Base-by-base conservation (phyloP, 495 filamentous ascomycete species). In the Talaromyces thailandensis region DNA sequence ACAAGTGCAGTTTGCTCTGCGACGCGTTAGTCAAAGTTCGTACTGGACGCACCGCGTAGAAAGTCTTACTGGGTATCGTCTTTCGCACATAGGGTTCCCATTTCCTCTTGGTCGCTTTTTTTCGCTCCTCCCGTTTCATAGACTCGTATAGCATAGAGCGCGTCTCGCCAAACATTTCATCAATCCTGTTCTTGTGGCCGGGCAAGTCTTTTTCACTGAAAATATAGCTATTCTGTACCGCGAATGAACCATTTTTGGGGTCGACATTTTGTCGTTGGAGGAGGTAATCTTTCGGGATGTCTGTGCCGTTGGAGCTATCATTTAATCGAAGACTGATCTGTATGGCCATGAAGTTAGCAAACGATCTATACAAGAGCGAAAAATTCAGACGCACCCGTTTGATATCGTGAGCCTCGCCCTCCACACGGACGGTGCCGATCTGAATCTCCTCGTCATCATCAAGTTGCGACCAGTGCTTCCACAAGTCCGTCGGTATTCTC, bases 121-220 rank as follows among this genome's bases (percentile, higher is more conserved):
- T 84, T 58, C 68, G 69, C 45, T 72, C 72, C 31, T 80, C 78
- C 16, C 78, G 73, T 65, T 78, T 80, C 72, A 75, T 75, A 24
- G 72, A 67, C 66, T 79, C 76, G 60, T 81, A 81, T 23, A 81
- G 64, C 23, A 75, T 73, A 18, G 78, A 81, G 28, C 78, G 74
- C 18, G 70, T 70, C 62, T 78, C 77, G 26, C 77, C 77, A 62
- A 80, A 78, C n/a, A 66, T 61, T 18, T 74, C 70, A 45, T 69
- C 64, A 12, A 65, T 59, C 11, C 65, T 69, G 14, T 81, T 80
- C 62, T 86, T 85, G 68, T 86, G 92, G 28, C 89, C 90, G 2
- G 92, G 88, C 24, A 95, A 81, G 69, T 98, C 89, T 71, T 94
- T 92, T 73, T 98, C 93, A 16, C 88, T 89, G 68, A 98, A 98